Evolutionary conservation across 2,329 filamentous ascomycete genomes (phyloP).

Genomic region (Exserohilum rostratum): DNA sequence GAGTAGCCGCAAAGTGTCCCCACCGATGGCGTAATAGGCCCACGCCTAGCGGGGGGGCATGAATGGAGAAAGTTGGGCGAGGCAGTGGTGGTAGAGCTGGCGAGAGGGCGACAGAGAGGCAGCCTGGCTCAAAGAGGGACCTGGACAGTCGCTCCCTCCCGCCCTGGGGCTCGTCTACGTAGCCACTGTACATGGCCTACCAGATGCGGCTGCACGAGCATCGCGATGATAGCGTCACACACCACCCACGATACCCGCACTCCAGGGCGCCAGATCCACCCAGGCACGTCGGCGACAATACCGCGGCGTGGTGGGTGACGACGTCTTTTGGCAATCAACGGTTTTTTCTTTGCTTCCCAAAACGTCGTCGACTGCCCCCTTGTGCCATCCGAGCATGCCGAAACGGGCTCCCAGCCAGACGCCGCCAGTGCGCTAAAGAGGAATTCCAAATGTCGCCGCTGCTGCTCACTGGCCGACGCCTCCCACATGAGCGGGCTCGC

Average conservation of each 20-base stretch:
- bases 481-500: conserved; percentile 25
- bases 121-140: background rate
- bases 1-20: conserved; percentile 13
- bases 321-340: conserved; percentile 9
- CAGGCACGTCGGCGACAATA: conserved; percentile 9
- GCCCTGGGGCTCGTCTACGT: background rate
- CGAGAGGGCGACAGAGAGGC: background rate
- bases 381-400: conserved; percentile 9
- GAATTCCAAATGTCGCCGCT: conserved; percentile 30
- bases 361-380: conserved; percentile 11
- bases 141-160: background rate
- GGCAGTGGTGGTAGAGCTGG: background rate
- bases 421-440: conserved; percentile 6
- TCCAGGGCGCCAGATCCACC: conserved; percentile 2
- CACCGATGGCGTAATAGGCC: conserved; percentile 17
- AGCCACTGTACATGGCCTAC: too few species aligned
- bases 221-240: conserved; percentile 20
- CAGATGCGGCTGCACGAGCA: conserved; percentile 11
- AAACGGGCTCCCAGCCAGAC: conserved; percentile 11
- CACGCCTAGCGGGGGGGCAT: conserved; percentile 3
- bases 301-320: conserved; percentile 2
- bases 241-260: conserved; percentile 16
- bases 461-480: conserved; percentile 16
- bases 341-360: conserved; percentile 23
- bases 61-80: conserved; percentile 15